Evolutionary conservation across 1,284 basidiomycete species (phyloP).

Genomic region (Wallemia ichthyophaga): DNA sequence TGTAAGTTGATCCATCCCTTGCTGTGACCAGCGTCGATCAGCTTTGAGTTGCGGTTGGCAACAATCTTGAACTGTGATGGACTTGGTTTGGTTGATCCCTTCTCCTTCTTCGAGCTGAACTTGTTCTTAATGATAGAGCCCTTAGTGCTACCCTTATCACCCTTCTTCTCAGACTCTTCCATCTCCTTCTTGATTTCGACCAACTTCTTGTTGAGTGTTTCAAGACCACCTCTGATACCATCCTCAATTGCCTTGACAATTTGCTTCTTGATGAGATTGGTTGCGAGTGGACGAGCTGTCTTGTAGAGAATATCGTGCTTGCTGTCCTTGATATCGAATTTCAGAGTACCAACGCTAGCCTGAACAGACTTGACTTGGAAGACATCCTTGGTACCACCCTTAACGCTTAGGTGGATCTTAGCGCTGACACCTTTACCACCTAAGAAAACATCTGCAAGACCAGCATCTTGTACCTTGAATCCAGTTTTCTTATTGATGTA

Average conservation of each 20-base stretch:
- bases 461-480: conserved; percentile 46
- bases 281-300: conserved; percentile 25
- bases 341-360: conserved; percentile 54
- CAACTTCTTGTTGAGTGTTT: conserved; percentile 61
- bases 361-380: conserved; percentile 49
- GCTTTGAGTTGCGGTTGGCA: conserved; percentile 27
- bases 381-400: conserved; percentile 28
- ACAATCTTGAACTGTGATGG: conserved; percentile 35
- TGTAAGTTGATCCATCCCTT: conserved; percentile 37
- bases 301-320: conserved; percentile 83
- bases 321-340: conserved; percentile 62
- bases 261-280: conserved; percentile 60
- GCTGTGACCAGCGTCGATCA: conserved; percentile 30
- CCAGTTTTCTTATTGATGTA: conserved; percentile 38
- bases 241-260: conserved; percentile 53
- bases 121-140: conserved; percentile 2
- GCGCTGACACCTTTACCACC: conserved; percentile 36
- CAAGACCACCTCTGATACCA: conserved; percentile 46
- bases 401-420: conserved; percentile 22
- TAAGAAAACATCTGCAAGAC: conserved; percentile 64
- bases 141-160: conserved; percentile 4
- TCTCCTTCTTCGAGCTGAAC: conserved; percentile 2
- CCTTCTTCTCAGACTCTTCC: conserved; percentile 18
- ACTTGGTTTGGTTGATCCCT: not conserved
- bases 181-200: conserved; percentile 24